Conservation (phyloP, 2,329 filamentous ascomycete genomes). For the Talaromyces sp. region DNA sequence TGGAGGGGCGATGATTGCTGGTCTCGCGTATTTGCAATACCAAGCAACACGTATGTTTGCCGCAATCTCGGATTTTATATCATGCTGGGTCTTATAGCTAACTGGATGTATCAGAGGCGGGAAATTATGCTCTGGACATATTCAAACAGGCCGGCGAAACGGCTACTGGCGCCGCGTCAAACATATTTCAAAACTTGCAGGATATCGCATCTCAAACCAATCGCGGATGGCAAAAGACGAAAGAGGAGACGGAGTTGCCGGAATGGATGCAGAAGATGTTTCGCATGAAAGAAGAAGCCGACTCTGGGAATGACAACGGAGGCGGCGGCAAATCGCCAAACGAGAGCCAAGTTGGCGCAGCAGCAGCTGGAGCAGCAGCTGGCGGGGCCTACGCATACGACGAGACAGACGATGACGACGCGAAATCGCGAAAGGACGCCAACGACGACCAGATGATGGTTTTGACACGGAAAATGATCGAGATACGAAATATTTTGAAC, state of each 20-base stretch:
- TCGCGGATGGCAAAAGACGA: constrained; percentile 76
- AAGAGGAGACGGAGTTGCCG: constrained; percentile 63
- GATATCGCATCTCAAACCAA: constrained; percentile 73
- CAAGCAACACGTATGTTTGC: constrained; percentile 72
- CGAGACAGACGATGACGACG: constrained; percentile 57
- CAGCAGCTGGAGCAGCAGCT: constrained; percentile 61
- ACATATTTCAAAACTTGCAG: constrained; percentile 64
- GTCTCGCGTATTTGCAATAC: constrained; percentile 89
- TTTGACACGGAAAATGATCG: constrained; percentile 98
- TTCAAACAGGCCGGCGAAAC: constrained; percentile 68
- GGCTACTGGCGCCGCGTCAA: constrained; percentile 62
- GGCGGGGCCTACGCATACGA: constrained; percentile 76
- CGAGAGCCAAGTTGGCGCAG: constrained; percentile 48
- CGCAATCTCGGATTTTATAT: background rate
- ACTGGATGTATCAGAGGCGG: constrained; percentile 51
- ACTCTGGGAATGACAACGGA: constrained; percentile 41
- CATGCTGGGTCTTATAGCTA: background rate
- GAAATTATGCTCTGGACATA: constrained; percentile 70
- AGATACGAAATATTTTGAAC: constrained; percentile 87
- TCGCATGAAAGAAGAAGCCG: constrained; percentile 54
- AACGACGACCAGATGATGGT: constrained; percentile 99
- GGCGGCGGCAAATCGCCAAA: constrained; percentile 45
- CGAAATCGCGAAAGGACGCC: constrained; percentile 56
- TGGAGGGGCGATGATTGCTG: constrained; percentile 79
- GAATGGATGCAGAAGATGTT: constrained; percentile 77